Evolutionary conservation across 1,284 basidiomycete genomes (phyloP).

Genomic region (Exobasidium cylindrosporum): DNA sequence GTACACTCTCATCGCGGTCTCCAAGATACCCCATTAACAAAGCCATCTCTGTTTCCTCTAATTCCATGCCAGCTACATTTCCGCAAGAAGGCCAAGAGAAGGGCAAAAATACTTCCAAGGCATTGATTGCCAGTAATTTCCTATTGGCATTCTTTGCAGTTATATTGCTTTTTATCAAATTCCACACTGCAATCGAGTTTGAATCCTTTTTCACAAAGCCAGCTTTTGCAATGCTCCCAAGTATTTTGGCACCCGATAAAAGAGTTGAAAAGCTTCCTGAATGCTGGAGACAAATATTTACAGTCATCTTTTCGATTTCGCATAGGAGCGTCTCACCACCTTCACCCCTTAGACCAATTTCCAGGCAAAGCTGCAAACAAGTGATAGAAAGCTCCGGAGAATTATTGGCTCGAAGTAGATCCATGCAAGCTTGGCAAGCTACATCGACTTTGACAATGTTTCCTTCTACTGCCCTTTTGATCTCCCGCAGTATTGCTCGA

Average conservation of each 20-base stretch:
- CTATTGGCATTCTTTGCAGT: constrained; percentile 1
- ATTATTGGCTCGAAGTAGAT: neutral
- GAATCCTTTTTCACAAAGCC: neutral
- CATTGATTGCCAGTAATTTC: neutral
- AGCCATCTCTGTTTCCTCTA: neutral
- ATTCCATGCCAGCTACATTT: neutral
- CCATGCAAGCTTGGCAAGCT: neutral
- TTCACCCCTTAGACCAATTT: neutral
- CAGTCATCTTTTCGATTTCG: neutral
- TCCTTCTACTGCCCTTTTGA: neutral
- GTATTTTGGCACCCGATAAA: neutral
- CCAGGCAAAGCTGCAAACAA: neutral
- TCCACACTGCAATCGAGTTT: neutral
- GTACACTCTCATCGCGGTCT: neutral
- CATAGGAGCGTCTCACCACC: neutral
- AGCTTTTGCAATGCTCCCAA: neutral
- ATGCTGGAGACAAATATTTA: neutral
- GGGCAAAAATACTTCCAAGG: constrained; percentile 1
- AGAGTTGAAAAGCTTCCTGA: neutral
- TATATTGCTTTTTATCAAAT: neutral
- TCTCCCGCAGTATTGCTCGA: neutral
- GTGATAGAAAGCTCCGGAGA: neutral
- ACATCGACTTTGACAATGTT: neutral
- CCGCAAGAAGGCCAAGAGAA: neutral
- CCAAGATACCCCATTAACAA: neutral